Evolutionary conservation across 805 yeast species (phyloP).

Genomic region (Teunomyces barrocoloradensis): DNA sequence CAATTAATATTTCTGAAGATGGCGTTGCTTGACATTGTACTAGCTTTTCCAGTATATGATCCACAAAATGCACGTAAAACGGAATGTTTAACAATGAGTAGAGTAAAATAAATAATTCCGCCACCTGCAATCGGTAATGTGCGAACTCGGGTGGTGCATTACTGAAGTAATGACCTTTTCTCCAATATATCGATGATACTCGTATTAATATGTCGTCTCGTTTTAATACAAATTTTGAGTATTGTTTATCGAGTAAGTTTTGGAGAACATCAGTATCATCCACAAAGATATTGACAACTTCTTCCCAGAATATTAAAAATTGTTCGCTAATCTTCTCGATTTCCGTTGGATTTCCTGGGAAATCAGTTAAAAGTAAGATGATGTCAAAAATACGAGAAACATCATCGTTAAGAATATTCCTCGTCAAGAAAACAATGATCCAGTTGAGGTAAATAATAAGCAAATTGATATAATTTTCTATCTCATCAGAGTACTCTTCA

Average conservation of each 20-base stretch:
- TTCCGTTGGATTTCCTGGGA: slow-evolving; percentile 53
- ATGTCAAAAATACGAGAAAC: slow-evolving; percentile 45
- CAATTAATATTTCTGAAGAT: slow-evolving; percentile 21
- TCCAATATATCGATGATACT: slow-evolving; percentile 65
- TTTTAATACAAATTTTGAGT: slow-evolving; percentile 11
- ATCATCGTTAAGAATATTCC: slow-evolving; percentile 32
- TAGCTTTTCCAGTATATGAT: slow-evolving; percentile 28
- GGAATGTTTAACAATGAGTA: slow-evolving; percentile 61
- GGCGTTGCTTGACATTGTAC: slow-evolving; percentile 3
- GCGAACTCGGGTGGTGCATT: slow-evolving; percentile 53
- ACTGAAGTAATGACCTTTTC: slow-evolving; percentile 52
- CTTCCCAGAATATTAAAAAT: slow-evolving; percentile 68
- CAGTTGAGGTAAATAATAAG: slow-evolving; percentile 45
- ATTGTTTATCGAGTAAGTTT: slow-evolving; percentile 10
- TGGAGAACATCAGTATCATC: slow-evolving; percentile 42
- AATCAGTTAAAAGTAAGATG: slow-evolving; percentile 52
- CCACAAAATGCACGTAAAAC: slow-evolving; percentile 45
- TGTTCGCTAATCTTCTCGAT: slow-evolving; percentile 55
- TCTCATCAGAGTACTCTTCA: slow-evolving; percentile 30
- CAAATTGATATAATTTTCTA: slow-evolving; percentile 44
- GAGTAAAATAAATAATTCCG: slow-evolving; percentile 71
- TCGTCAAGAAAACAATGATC: slow-evolving; percentile 44
- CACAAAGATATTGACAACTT: slow-evolving; percentile 54
- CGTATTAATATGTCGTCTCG: slow-evolving; percentile 41
- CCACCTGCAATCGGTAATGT: slow-evolving; percentile 68